These are phyloP conservation scores for Peniophora sp. DNA, from an alignment of 1,284 basidiomycete species.

Conservation along the genomic window DNA sequence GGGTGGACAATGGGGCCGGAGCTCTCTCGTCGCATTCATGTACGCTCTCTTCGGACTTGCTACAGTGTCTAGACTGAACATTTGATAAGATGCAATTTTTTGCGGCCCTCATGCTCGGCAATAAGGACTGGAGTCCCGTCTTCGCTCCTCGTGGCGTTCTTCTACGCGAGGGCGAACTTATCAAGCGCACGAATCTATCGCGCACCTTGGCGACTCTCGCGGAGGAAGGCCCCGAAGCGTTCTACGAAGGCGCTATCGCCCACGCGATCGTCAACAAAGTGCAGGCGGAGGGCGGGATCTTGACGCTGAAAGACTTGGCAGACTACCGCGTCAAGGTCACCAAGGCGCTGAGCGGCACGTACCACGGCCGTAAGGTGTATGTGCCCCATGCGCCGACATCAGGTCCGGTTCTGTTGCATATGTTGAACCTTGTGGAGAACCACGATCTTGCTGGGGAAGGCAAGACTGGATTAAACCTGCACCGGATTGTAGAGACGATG, in stretches of 20 bases:
- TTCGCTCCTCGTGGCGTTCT: constrained; percentile 76
- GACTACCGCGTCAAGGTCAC: constrained; percentile 67
- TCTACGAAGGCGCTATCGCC: constrained; percentile 78
- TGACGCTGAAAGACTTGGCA: constrained; percentile 65
- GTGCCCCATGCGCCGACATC: constrained; percentile 80
- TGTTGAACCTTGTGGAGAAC: constrained; percentile 73
- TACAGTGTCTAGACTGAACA: neutral
- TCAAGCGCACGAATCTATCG: constrained; percentile 63
- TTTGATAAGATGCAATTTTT: constrained; percentile 31
- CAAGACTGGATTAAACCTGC: constrained; percentile 50
- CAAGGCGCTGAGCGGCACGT: constrained; percentile 71
- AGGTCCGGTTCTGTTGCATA: constrained; percentile 72
- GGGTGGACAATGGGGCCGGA: constrained; percentile 76
- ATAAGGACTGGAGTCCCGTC: constrained; percentile 70
- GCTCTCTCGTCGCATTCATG: constrained; percentile 64
- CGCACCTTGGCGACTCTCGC: constrained; percentile 62
- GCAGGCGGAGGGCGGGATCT: constrained; percentile 66
- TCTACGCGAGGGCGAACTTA: constrained; percentile 66
- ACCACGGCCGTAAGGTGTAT: constrained; percentile 73
- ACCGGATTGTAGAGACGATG: constrained; percentile 69
- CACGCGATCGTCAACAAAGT: constrained; percentile 66
- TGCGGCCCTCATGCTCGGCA: constrained; percentile 60
- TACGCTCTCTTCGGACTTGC: constrained; percentile 24
- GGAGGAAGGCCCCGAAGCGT: constrained; percentile 59
- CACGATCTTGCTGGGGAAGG: constrained; percentile 46